phyloP scores from a whole-genome alignment of 768 basidiomycete genomes.

The Xanthoconium purpureum region DNA sequence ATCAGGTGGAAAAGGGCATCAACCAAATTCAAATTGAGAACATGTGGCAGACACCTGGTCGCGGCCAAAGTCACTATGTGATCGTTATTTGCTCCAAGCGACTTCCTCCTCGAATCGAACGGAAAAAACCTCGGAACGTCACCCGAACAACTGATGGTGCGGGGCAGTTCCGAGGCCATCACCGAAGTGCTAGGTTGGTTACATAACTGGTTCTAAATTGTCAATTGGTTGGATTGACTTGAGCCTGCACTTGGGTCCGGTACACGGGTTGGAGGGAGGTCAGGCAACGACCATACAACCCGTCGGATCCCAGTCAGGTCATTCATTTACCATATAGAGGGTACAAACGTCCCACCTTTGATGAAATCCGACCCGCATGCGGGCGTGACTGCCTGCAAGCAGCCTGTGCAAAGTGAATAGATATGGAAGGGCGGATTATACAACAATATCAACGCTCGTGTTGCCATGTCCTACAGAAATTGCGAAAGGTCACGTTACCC shows the following conservation, averaged over 20 bases:
- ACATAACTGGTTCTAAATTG: not conserved
- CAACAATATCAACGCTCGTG: not conserved
- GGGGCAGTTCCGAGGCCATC: not conserved
- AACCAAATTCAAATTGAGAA: conserved; percentile 9
- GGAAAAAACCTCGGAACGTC: not conserved
- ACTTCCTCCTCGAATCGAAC: no score
- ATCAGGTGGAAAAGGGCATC: not conserved
- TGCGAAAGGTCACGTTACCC: not conserved
- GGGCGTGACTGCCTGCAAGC: not conserved
- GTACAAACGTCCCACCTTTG: not conserved
- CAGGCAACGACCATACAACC: not conserved
- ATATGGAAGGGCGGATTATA: conserved; percentile 2
- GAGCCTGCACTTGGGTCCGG: not conserved
- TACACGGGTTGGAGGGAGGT: not conserved
- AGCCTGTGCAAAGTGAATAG: not conserved
- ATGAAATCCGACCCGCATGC: not conserved
- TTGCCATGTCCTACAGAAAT: conserved; percentile 4
- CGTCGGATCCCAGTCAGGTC: conserved; percentile 13
- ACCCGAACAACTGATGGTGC: conserved; percentile 3
- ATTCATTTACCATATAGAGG: conserved; percentile 8
- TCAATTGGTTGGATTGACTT: conserved; percentile 1
- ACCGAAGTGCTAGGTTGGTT: conserved; percentile 1
- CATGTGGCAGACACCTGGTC: not conserved
- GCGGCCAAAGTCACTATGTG: not conserved
- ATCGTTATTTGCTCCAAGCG: not conserved